These are phyloP conservation scores for Suhomyces ambrosiae DNA, from an alignment of 1,139 yeast species.

Conservation along the genomic window DNA sequence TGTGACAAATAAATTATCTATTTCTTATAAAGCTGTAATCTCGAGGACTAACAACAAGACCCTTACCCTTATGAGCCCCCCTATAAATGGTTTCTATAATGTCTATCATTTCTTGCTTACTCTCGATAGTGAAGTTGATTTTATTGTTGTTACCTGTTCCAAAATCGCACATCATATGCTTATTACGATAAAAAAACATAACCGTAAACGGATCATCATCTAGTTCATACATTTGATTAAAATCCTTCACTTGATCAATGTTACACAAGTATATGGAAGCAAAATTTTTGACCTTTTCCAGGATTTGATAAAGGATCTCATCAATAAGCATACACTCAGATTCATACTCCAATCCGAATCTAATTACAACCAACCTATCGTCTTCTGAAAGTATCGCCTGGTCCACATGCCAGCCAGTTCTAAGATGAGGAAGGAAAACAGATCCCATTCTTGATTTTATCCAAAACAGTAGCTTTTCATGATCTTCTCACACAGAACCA, in stretches of 20 bases:
- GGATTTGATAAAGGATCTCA: constrained; percentile 74
- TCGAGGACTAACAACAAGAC: constrained; percentile 83
- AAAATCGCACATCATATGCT: constrained; percentile 97
- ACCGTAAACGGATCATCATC: constrained; percentile 81
- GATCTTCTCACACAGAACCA: background rate
- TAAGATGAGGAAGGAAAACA: constrained; percentile 82
- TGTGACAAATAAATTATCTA: constrained; percentile 1
- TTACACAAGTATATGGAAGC: constrained; percentile 89
- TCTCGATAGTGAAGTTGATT: constrained; percentile 74
- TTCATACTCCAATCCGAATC: constrained; percentile 83
- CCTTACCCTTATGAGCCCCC: constrained; percentile 92
- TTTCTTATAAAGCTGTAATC: constrained; percentile 45
- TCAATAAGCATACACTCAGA: constrained; percentile 89
- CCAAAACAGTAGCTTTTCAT: background rate
- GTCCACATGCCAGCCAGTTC: constrained; percentile 94
- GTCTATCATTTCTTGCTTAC: constrained; percentile 89
- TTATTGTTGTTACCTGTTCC: constrained; percentile 98
- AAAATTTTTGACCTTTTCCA: constrained; percentile 84
- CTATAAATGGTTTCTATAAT: constrained; percentile 86
- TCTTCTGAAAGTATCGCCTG: constrained; percentile 88
- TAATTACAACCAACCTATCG: constrained; percentile 79
- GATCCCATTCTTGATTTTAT: constrained; percentile 63
- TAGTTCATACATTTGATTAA: constrained; percentile 88
- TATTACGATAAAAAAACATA: constrained; percentile 91
- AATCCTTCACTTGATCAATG: constrained; percentile 86